Evolutionary conservation across 768 basidiomycete genomes (phyloP).

Genomic region (Lentinula sp.): DNA sequence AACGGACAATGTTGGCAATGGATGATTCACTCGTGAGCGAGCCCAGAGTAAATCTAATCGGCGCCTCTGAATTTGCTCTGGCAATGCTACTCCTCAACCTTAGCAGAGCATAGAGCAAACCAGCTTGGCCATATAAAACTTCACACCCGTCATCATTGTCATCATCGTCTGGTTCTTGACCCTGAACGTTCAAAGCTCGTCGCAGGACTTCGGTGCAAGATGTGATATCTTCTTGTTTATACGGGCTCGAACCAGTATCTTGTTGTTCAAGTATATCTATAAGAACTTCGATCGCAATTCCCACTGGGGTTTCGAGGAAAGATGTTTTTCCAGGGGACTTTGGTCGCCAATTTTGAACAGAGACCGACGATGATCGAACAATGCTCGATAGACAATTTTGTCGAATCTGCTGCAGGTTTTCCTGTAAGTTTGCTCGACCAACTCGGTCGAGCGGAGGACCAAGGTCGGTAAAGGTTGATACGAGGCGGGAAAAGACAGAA

Average conservation of each 20-base stretch:
- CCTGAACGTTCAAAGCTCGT: background rate
- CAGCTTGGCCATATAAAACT: constrained; percentile 54
- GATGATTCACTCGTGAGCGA: constrained; percentile 28
- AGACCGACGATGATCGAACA: background rate
- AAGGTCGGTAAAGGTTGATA: constrained; percentile 1
- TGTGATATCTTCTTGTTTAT: background rate
- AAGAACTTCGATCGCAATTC: constrained; percentile 1
- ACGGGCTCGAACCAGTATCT: background rate
- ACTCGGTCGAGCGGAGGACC: constrained; percentile 4
- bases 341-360: background rate
- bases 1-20: constrained; percentile 31
- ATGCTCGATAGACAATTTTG: background rate
- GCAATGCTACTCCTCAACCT: constrained; percentile 28
- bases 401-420: background rate
- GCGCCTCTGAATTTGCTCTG: background rate
- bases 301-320: constrained; percentile 6
- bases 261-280: background rate
- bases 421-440: background rate
- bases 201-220: background rate
- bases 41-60: constrained; percentile 3
- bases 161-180: background rate
- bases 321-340: background rate
- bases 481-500: background rate
- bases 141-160: constrained; percentile 45
- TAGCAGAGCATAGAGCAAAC: constrained; percentile 47